Evolutionary conservation across 768 basidiomycete genomes (phyloP).

Genomic region (Tubosaeta sp.): DNA sequence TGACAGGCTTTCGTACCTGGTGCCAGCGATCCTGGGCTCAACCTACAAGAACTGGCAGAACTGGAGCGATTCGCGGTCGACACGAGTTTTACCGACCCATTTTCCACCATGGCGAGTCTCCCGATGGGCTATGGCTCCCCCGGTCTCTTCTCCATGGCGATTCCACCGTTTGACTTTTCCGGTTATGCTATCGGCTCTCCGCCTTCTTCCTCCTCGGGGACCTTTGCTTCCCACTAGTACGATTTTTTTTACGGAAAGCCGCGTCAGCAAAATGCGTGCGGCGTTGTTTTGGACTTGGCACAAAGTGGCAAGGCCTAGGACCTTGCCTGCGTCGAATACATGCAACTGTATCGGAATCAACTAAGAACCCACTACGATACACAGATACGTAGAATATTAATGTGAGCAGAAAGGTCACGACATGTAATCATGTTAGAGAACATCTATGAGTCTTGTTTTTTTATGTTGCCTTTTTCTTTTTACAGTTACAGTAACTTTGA

Average conservation of each 20-base stretch:
- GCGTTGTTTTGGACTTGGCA: neutral
- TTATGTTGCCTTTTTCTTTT: too few relatives aligned
- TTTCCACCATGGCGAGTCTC: conserved; percentile 4
- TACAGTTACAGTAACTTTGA: too few relatives aligned
- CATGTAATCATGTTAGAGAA: neutral
- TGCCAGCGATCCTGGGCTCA: conserved; percentile 1
- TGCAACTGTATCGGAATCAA: neutral
- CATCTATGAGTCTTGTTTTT: too few relatives aligned
- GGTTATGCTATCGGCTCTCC: conserved; percentile 10
- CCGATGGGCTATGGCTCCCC: neutral
- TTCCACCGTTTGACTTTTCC: conserved; percentile 21
- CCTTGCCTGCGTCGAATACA: neutral
- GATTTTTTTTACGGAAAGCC: neutral
- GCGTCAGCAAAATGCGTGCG: neutral
- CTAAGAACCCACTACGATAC: neutral
- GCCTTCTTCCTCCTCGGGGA: conserved; percentile 11
- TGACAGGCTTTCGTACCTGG: conserved; percentile 1
- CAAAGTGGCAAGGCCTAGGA: neutral
- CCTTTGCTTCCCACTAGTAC: conserved; percentile 1
- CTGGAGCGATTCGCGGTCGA: conserved; percentile 17
- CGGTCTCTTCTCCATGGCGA: neutral
- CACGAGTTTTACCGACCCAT: conserved; percentile 25
- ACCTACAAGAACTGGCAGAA: conserved; percentile 8
- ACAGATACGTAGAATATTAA: neutral
- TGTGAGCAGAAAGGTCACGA: too few relatives aligned